These are phyloP conservation scores for Orbilia quercus DNA, from an alignment of 2,329 filamentous ascomycete species.

Conservation along the genomic window DNA sequence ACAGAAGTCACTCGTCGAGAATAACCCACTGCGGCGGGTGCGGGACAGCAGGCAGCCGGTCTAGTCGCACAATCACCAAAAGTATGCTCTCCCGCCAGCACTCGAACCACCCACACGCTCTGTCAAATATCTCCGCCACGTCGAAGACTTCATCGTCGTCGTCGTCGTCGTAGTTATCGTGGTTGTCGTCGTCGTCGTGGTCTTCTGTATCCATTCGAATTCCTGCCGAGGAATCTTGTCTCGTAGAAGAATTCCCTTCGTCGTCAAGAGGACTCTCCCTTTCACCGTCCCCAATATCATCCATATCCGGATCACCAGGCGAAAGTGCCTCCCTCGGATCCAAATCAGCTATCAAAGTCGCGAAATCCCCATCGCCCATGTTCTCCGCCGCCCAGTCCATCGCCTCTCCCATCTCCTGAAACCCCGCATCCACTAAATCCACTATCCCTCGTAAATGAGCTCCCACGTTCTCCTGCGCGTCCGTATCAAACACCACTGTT, in stretches of 20 bases:
- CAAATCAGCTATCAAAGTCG: constrained; percentile 7
- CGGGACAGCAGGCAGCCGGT: constrained; percentile 2
- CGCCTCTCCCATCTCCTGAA: not conserved
- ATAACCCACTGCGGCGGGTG: constrained; percentile 23
- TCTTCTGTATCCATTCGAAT: not conserved
- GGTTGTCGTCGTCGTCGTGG: not conserved
- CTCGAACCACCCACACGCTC: constrained; percentile 16
- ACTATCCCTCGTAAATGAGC: not conserved
- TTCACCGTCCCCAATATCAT: not conserved
- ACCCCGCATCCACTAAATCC: not conserved
- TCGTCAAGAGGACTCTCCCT: not conserved
- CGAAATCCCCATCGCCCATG: not conserved
- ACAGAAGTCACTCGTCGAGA: not conserved
- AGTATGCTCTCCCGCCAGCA: constrained; percentile 20
- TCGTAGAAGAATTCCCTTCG: not conserved
- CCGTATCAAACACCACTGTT: constrained; percentile 8
- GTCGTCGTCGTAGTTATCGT: not conserved
- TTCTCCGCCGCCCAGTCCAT: not conserved
- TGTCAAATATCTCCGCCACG: constrained; percentile 3
- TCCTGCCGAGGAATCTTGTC: not conserved
- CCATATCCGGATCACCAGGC: too few species aligned
- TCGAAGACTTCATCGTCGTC: not conserved
- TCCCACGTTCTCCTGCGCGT: not conserved
- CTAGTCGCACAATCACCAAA: not conserved
- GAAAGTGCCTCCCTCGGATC: not conserved